Evolutionary conservation across 2,329 filamentous ascomycete species (phyloP), one percentile per base, ranked within the genome.

Genomic region (Cercospora sojina): DNA sequence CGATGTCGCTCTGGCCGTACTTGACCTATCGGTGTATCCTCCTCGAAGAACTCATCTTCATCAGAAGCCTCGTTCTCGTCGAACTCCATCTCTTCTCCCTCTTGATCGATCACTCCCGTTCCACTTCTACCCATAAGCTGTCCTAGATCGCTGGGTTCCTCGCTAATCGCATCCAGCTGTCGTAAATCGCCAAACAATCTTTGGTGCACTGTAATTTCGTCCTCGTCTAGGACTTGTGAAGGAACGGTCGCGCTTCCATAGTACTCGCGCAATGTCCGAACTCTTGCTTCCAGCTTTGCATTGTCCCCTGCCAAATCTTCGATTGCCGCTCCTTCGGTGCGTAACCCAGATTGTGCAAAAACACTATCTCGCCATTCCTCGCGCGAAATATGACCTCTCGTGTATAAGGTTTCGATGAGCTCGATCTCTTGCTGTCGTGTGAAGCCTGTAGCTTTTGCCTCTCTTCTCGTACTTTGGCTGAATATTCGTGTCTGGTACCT

Each of bases 141-240:
- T n/a, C 76, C 73, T 79, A 76, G 67, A 18, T 71, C 71, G 82
- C 81, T 57, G 79, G 77, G 65, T 81, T 80, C 72, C 83, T 80
- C 71, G 81, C 79, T 67, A 81, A 84, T 27, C 79, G 72, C 72
- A n/a, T 66, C 65, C 41, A 69, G 66, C 56, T 61, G 70, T 65
- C 67, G 80, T 87, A 3, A 87, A 83, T 89, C 87, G 1, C 93
- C 94, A 77, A 95, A 97, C 16, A 96, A 80, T 69, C 92, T 85
- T 75, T 90, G 88, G 78, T 96, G 97, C 0, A 96, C 80, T 57
- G 81, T 82, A 73, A 90, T 88, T 77, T 97, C 93, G 62, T 90
- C 86, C 0, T 84, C 83, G 35, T 83, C 88, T 60, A 97, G 78
- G 72, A 91, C 87, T 35, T 85, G 88, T 32, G 87, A 86, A 0